Evolutionary conservation across 495 filamentous ascomycete genomes (phyloP), one percentile per base, ranked within the genome.

Genomic region (Cairneyella variabilis): DNA sequence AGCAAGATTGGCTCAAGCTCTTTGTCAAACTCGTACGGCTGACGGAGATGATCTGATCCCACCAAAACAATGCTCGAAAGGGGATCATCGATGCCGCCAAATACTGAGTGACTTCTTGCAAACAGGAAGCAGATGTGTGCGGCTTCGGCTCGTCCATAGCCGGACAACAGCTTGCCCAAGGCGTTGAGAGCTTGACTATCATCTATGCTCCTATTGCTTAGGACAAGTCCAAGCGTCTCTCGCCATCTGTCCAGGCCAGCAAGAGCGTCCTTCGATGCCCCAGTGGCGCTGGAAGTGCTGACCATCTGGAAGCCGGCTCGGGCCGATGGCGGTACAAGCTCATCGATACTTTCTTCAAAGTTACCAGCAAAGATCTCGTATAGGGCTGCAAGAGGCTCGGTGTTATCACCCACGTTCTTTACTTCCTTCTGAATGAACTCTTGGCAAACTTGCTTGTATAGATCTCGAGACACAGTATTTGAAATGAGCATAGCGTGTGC

Each of bases 291-390:
- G 23, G 80, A 74, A 46, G 83, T 86, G 61, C 83, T 90, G 54
- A 95, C 77, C 74, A 99, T 86, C 64, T 93, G 90, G 53, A 97
- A 80, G 4, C 95, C 95, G 41, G 91, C 89, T 27, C 95, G 80
- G 36, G 93, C 95, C 50, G 91, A 93, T 20, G 86, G 85, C 9
- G 93, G 92, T n/a, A 99, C 93, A 41, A 99, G 82, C 62, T 97
- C 91, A 66, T 99, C 93, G 26, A 97, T 81, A 56, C 90, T 92
- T 57, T 97, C 95, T 51, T 97, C 92, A 53, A 85, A 81, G 61
- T 96, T 97, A 0, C 93, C 91, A 25, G 91, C 91, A 54, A 99
- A 88, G 5, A 96, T 84, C 59, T 91, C 87, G 65, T 97, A 99
- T 11, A 97, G 71, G 5, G 90, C 87, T 16, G 95, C 90, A 36